Evolutionary conservation across 768 basidiomycete species (phyloP).

Genomic region (Naganishia friedmannii): DNA sequence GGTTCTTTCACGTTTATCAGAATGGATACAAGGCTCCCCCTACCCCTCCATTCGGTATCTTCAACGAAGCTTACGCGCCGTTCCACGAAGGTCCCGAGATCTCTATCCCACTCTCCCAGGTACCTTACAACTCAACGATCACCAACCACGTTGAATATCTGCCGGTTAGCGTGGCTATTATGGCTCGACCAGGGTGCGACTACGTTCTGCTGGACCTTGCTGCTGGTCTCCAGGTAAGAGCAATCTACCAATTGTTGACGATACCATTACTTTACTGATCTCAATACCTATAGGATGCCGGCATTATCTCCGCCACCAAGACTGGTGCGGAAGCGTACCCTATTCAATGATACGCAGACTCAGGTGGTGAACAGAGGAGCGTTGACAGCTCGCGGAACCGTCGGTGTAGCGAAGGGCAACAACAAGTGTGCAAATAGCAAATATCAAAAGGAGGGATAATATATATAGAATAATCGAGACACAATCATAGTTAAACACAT

Average conservation of each 20-base stretch:
- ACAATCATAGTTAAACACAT: background rate
- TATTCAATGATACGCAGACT: background rate
- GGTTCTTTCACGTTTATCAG: constrained; percentile 19
- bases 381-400: background rate
- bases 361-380: background rate
- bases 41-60: constrained; percentile 29
- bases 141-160: constrained; percentile 40
- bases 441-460: background rate
- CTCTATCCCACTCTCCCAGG: constrained; percentile 44
- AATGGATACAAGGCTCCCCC: constrained; percentile 32
- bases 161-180: constrained; percentile 42
- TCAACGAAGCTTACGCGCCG: constrained; percentile 30
- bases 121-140: constrained; percentile 39
- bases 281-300: constrained; percentile 11
- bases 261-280: background rate
- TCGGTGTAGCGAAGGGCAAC: background rate
- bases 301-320: constrained; percentile 21
- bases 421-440: background rate
- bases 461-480: background rate
- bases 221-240: constrained; percentile 38
- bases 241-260: no score
- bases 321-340: constrained; percentile 11
- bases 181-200: constrained; percentile 43
- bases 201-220: constrained; percentile 43
- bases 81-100: constrained; percentile 39